Conservation (phyloP, 768 basidiomycete species). For the Kwoniella europaea region DNA sequence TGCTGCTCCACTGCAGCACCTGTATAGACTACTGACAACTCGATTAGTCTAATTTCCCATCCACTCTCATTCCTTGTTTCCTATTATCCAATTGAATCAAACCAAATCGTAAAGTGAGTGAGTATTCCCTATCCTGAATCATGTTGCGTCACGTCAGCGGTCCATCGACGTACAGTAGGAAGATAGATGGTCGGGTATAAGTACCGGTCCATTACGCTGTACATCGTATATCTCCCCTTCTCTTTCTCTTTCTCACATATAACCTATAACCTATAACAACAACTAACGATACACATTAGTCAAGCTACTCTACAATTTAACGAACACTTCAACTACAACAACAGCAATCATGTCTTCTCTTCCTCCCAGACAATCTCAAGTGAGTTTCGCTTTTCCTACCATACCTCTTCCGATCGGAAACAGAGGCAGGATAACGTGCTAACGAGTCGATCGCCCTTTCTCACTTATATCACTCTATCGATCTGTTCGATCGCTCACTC, state of each 20-base stretch:
- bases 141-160: constrained; percentile 24
- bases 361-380: constrained; percentile 20
- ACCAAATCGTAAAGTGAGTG: not conserved
- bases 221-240: constrained; percentile 1
- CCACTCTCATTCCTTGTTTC: not conserved
- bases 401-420: not conserved
- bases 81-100: constrained; percentile 11
- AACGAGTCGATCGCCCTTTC: not conserved
- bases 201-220: not conserved
- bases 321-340: constrained; percentile 4
- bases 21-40: not conserved
- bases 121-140: not conserved
- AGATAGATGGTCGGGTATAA: not conserved
- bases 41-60: not conserved
- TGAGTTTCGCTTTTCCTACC: constrained; percentile 3
- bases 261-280: not conserved
- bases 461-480: too few species aligned
- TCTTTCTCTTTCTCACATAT: constrained; percentile 6
- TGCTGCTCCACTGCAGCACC: not conserved
- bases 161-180: not conserved
- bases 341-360: constrained; percentile 24
- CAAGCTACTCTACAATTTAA: not conserved
- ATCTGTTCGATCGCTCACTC: not conserved
- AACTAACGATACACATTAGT: not conserved
- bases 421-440: not conserved